Evolutionary conservation across 148 eudicot genomes (phyloP).

Genomic region (Vaccinium macrocarpon): DNA sequence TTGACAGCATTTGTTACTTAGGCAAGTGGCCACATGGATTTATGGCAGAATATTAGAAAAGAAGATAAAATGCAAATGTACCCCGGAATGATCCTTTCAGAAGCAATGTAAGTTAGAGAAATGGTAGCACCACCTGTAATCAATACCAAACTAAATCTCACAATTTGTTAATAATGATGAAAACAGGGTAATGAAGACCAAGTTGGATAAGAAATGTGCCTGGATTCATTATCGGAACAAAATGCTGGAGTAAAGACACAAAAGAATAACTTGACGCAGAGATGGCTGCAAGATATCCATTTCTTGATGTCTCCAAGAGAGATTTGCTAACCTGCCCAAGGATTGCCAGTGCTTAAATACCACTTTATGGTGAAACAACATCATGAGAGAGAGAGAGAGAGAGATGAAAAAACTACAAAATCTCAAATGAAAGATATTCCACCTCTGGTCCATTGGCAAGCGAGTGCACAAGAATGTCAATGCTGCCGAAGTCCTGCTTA

Average conservation of each 20-base stretch:
- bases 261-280: constrained; percentile 98
- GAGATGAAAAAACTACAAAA: neutral
- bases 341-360: constrained; percentile 11
- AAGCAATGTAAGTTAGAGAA: constrained; percentile 93
- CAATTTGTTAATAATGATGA: neutral
- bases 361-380: neutral
- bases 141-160: constrained; percentile 12
- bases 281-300: constrained; percentile 91
- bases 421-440: neutral
- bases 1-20: neutral
- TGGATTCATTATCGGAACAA: constrained; percentile 95
- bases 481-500: constrained; percentile 85
- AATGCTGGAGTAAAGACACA: constrained; percentile 81
- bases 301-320: constrained; percentile 85
- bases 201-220: constrained; percentile 35
- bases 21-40: neutral
- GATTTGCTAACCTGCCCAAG: constrained; percentile 75
- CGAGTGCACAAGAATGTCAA: constrained; percentile 96
- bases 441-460: constrained; percentile 99
- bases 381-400: neutral
- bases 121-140: constrained; percentile 86
- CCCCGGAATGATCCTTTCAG: constrained; percentile 98
- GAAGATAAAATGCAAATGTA: constrained; percentile 26
- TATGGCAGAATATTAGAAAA: neutral
- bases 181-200: neutral